Percentiles rank a stretch among this genome's conserved stretches.
Conservation (phyloP, 805 yeast species). For the Kregervanrija fluxuum region DNA sequence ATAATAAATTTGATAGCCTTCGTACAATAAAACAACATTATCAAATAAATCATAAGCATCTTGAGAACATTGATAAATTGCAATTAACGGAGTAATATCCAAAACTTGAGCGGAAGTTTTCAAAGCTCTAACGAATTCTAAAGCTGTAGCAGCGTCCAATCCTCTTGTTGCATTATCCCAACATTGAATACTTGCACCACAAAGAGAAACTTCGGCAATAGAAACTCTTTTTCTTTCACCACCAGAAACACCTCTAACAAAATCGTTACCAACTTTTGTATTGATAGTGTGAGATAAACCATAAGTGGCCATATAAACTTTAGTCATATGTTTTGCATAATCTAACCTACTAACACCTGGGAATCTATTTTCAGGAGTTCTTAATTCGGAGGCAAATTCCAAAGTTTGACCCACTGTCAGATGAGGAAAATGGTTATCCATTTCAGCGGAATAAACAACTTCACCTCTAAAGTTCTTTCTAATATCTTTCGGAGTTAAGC, state of each 20-base stretch:
- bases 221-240: constrained; percentile 64
- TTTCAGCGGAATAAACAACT: constrained; percentile 62
- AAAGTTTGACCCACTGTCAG: constrained; percentile 61
- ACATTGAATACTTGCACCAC: constrained; percentile 38
- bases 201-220: constrained; percentile 45
- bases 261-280: constrained; percentile 59
- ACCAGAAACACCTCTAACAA: constrained; percentile 58
- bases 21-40: constrained; percentile 34
- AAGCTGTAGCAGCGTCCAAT: constrained; percentile 63
- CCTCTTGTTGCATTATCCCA: constrained; percentile 72
- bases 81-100: constrained; percentile 44
- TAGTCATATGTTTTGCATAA: constrained; percentile 46
- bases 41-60: constrained; percentile 39
- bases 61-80: constrained; percentile 41
- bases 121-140: constrained; percentile 53
- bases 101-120: constrained; percentile 46
- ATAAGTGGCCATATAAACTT: constrained; percentile 29
- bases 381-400: constrained; percentile 51
- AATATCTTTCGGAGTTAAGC: constrained; percentile 46
- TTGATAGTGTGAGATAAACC: constrained; percentile 42
- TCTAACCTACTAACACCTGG: constrained; percentile 52
- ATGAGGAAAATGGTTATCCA: constrained; percentile 63
- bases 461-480: constrained; percentile 54
- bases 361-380: constrained; percentile 56
- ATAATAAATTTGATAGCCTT: constrained; percentile 37